Percentiles rank a stretch among this genome's conserved stretches.
Evolutionary conservation across 176 grass and related monocot genomes (phyloP).

Genomic region (Aegilops longissima): DNA sequence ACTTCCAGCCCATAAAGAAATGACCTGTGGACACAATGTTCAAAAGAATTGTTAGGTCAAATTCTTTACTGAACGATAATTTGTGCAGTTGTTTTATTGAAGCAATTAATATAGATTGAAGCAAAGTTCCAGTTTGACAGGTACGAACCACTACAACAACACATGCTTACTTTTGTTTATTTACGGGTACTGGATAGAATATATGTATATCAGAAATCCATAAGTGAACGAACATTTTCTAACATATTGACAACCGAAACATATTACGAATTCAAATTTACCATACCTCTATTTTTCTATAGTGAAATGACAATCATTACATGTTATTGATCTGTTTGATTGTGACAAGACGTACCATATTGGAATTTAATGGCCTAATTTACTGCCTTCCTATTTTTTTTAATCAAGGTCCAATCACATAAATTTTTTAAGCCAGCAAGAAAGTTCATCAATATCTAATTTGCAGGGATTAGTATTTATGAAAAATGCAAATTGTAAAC

Average conservation of each 20-base stretch:
- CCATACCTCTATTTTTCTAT: neutral
- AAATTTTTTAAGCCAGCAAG: too few species aligned
- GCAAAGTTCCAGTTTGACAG: neutral
- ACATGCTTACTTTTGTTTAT: neutral
- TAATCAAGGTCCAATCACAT: too few species aligned
- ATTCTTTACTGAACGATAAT: neutral
- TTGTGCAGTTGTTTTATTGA: neutral
- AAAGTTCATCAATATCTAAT: too few species aligned
- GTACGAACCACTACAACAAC: neutral
- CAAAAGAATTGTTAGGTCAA: neutral
- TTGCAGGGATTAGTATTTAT: neutral
- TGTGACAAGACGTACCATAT: too few species aligned
- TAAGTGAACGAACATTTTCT: neutral
- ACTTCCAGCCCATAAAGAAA: neutral
- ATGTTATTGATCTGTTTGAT: neutral
- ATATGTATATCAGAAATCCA: neutral
- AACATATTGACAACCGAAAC: neutral
- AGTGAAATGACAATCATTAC: neutral
- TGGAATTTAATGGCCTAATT: too few species aligned
- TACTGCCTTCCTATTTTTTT: too few species aligned
- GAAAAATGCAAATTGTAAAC: too few species aligned
- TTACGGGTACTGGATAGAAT: neutral
- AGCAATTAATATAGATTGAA: neutral
- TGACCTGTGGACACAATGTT: neutral
- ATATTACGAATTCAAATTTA: neutral